Evolutionary conservation across 371 early-diverging fungal genomes (phyloP).

Genomic region (Aphelidium insulamus): DNA sequence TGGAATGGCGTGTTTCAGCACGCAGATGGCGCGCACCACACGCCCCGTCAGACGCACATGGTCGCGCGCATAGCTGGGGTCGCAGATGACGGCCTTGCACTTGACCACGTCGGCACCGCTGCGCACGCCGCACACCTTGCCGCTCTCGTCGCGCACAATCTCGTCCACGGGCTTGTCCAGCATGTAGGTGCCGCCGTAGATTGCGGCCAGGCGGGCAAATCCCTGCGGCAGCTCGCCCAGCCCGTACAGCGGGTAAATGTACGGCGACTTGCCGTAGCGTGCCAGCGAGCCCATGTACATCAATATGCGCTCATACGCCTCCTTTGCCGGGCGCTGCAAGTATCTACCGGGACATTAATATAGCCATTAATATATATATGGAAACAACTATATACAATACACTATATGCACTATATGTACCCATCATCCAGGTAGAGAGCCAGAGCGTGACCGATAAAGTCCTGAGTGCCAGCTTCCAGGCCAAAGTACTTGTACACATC

Average conservation of each 20-base stretch:
- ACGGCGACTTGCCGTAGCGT: constrained; percentile 96
- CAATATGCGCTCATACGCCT: constrained; percentile 80
- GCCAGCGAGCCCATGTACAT: constrained; percentile 87
- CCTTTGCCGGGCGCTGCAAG: constrained; percentile 59
- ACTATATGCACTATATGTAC: constrained; percentile 1
- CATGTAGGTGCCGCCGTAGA: constrained; percentile 97
- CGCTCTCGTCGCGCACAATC: constrained; percentile 51
- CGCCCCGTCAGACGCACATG: constrained; percentile 50
- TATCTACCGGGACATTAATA: constrained; percentile 22
- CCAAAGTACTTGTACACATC: constrained; percentile 81
- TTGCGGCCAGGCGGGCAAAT: constrained; percentile 90
- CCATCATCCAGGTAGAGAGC: constrained; percentile 88
- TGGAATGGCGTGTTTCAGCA: constrained; percentile 80
- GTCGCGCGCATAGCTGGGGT: constrained; percentile 75
- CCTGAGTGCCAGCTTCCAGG: constrained; percentile 76
- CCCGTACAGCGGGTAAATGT: constrained; percentile 98
- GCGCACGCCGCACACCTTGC: constrained; percentile 68
- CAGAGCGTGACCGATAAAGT: constrained; percentile 97
- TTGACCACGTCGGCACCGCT: constrained; percentile 62
- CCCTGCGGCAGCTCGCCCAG: constrained; percentile 98
- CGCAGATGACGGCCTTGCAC: constrained; percentile 75
- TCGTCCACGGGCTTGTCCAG: constrained; percentile 77
- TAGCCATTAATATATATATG: background rate
- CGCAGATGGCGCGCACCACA: constrained; percentile 88
- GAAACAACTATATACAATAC: background rate